Evolutionary conservation across 257 asterid genomes (phyloP).

Genomic region (Solanum habrochaites): DNA sequence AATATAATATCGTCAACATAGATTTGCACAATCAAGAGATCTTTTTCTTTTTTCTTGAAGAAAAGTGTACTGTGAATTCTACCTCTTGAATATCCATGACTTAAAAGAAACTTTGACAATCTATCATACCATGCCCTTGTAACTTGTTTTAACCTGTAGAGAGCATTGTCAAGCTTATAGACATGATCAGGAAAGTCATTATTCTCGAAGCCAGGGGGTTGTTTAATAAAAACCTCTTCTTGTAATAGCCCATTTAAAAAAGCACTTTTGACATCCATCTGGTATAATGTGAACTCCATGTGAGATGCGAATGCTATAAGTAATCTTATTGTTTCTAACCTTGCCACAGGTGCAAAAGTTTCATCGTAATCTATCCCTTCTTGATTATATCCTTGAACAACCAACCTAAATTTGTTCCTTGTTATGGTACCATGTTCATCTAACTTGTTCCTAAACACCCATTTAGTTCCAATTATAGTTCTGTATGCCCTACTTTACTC

Average conservation of each 20-base stretch:
- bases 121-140: background rate
- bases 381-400: background rate
- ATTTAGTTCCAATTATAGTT: no score
- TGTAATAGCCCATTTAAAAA: background rate
- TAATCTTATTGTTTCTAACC: background rate
- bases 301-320: background rate
- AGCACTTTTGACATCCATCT: background rate
- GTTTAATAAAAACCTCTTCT: background rate
- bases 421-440: background rate
- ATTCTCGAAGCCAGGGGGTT: background rate
- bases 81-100: background rate
- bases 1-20: background rate
- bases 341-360: no score
- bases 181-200: background rate
- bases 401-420: background rate
- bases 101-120: background rate
- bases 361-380: background rate
- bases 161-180: background rate
- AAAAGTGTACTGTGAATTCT: no score
- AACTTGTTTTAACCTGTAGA: background rate
- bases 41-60: no score
- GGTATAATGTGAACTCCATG: background rate
- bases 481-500: background rate
- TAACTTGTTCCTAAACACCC: background rate
- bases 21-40: background rate